Base-by-base conservation (phyloP, 345 rosid genomes). In the Ceriops zippeliana region DNA sequence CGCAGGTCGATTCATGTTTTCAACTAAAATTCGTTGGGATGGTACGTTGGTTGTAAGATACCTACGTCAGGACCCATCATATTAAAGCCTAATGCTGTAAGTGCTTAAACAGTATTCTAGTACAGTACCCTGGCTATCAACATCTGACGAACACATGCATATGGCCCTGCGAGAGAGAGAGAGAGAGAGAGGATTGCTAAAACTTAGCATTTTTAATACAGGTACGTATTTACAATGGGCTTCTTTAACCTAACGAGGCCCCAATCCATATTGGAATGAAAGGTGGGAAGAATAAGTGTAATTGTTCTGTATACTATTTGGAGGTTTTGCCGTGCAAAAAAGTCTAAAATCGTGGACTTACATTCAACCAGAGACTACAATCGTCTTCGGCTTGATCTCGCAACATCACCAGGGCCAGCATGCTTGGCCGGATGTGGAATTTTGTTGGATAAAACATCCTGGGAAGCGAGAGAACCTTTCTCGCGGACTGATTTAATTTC, bases 401-500 rank as follows among this genome's bases (percentile, higher is more conserved):
- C 83, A 4, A 20, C 51, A 26, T 61, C 67, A 26, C 21, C 71
- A 32, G 30, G 71, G 3, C 58, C 62, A 2, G 52, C 46, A 1
- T 37, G 73, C 69, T 71, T 75, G 65, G 62, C 28, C 30, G 70
- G 78, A 32, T 68, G 37, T 47, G 69, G 57, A 71, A 62, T 38
- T 70, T 67, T 70, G 26, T 15, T n/a, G 49, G 80, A 52, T n/a
- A 7, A 28, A 9, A 34, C 21, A 47, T 67, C 74, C 19, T 58
- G 61, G 21, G 70, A 61, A 11, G 83, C 64, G 10, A 61, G 72
- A 46, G 69, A 57, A 63, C 80, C 86, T 75, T 63, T 84, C 56
- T 76, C 88, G 56, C 67, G 74, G 5, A 70, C 26, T 60, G 80
- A 24, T 73, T 84, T 69, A 58, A 73, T 84, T 71, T 88, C 93